Evolutionary conservation across 1,284 basidiomycete species (phyloP).

Genomic region (Amylostereum areolatum): DNA sequence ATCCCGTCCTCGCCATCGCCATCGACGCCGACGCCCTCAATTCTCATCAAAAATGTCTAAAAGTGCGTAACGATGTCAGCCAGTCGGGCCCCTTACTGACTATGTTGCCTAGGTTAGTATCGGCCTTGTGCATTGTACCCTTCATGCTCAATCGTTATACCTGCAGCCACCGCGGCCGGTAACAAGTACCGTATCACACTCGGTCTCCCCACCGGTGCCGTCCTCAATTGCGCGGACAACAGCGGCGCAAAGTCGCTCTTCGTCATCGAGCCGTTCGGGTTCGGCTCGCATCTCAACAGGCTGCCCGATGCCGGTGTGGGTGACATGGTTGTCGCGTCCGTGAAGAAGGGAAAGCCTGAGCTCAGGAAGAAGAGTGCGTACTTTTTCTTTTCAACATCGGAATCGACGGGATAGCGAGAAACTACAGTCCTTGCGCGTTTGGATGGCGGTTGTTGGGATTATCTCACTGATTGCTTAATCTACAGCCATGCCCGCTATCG

Average conservation of each 20-base stretch:
- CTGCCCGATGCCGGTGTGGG: conserved; percentile 97
- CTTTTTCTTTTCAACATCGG: conserved; percentile 6
- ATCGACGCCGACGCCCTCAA: conserved; percentile 5
- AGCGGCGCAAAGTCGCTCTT: conserved; percentile 96
- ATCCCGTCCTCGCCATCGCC: not conserved
- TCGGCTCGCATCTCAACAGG: conserved; percentile 95
- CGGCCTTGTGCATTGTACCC: conserved; percentile 19
- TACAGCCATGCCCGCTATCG: conserved; percentile 93
- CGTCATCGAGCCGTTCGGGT: conserved; percentile 88
- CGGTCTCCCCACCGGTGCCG: conserved; percentile 96
- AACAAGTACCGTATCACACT: conserved; percentile 98
- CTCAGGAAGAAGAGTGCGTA: conserved; percentile 96
- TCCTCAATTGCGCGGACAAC: conserved; percentile 99
- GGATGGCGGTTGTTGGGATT: conserved; percentile 1
- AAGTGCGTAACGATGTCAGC: conserved; percentile 8
- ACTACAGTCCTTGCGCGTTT: not conserved
- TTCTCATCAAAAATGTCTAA: conserved; percentile 14
- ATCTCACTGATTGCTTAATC: conserved; percentile 3
- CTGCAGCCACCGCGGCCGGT: conserved; percentile 46
- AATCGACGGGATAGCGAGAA: not conserved
- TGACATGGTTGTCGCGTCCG: conserved; percentile 98
- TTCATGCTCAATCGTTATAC: conserved; percentile 15
- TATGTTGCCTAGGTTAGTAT: conserved; percentile 27
- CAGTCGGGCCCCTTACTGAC: not conserved
- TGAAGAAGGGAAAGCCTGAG: conserved; percentile 99